A percentile compares a stretch with the other conserved stretches of the same genome.
phyloP scores from a whole-genome alignment of 768 basidiomycete genomes.

The Pholiota molesta region DNA sequence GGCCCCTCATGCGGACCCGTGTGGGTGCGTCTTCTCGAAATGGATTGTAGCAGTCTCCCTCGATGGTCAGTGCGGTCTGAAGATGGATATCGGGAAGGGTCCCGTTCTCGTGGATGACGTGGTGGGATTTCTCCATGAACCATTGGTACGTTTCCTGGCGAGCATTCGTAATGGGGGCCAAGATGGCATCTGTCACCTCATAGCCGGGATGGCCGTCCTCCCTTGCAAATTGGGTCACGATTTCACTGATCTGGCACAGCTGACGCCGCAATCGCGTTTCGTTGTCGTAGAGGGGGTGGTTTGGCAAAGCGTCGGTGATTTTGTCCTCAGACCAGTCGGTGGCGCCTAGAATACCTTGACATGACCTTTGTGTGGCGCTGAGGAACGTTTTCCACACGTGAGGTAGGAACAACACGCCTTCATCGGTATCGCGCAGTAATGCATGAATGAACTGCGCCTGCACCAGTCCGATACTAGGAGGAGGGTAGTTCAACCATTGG shows the following conservation, averaged over 20 bases:
- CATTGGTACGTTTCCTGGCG: too few species aligned
- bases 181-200: too few species aligned
- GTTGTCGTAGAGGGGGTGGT: background rate
- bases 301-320: background rate
- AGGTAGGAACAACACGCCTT: background rate
- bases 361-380: background rate
- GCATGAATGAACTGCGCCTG: background rate
- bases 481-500: background rate
- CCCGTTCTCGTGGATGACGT: too few species aligned
- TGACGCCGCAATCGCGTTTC: background rate
- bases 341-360: background rate
- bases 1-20: background rate
- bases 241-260: too few species aligned
- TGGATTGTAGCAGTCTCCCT: background rate
- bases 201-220: too few species aligned
- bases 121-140: too few species aligned
- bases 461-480: background rate
- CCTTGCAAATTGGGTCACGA: too few species aligned
- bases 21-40: background rate
- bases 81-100: background rate
- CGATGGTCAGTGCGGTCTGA: too few species aligned
- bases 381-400: background rate
- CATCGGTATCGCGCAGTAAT: background rate
- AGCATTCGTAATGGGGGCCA: too few species aligned
- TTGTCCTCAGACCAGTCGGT: background rate